Evolutionary conservation across 1,139 yeast species (phyloP).

Genomic region (Entelexis sorbosivorans): DNA sequence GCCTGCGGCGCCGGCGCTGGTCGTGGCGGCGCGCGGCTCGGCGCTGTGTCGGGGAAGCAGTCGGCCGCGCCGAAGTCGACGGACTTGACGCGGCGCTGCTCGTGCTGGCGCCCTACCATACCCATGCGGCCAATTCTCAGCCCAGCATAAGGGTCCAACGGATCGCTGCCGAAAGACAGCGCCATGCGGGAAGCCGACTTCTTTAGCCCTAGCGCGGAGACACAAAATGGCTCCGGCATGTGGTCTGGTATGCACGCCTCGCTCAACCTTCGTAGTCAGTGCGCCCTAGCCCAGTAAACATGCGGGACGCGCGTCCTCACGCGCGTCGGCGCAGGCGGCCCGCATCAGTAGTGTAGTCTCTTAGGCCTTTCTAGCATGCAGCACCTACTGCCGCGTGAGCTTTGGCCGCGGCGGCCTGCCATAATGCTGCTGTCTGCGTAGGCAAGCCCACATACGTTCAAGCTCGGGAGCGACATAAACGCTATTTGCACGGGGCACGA

Average conservation of each 20-base stretch:
- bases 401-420: too few relatives aligned
- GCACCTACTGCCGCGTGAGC: too few relatives aligned
- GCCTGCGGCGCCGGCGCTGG: conserved; percentile 7
- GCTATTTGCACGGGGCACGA: too few relatives aligned
- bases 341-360: too few relatives aligned
- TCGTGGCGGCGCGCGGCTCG: not conserved
- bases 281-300: not conserved
- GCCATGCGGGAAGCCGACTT: not conserved
- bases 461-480: too few relatives aligned
- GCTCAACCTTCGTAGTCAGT: not conserved
- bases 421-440: too few relatives aligned
- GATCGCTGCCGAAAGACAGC: not conserved
- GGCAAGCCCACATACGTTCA: too few relatives aligned
- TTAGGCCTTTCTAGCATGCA: too few relatives aligned
- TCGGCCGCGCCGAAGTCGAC: not conserved
- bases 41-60: not conserved
- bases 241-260: not conserved
- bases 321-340: too few relatives aligned
- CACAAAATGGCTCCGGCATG: not conserved
- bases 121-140: conserved; percentile 1
- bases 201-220: not conserved
- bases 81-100: not conserved
- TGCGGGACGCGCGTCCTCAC: not conserved
- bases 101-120: not conserved
- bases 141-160: not conserved